Evolutionary conservation across 148 eudicot genomes (phyloP), one percentile per base, ranked within the genome.

Genomic region (Limonium bicolor): DNA sequence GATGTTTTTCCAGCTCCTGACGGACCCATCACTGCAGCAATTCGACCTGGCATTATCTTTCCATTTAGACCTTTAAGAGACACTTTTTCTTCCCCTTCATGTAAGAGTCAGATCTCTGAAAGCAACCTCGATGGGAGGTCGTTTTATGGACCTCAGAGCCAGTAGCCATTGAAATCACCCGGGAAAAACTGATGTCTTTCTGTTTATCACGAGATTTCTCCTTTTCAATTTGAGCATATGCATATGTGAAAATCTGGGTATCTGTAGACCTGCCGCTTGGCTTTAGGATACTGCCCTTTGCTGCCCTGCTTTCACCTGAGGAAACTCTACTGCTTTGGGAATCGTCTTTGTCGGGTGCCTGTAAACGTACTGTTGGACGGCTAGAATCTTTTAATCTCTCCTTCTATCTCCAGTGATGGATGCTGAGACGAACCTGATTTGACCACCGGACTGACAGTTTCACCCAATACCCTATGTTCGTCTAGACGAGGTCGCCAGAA

Each of bases 171-270:
- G 68, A 52, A 32, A 69, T 59, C 26, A 64, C 48, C 55, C 66
- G 58, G 23, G 74, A 64, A 41, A 69, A 69, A 15, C 58, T 69
- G 21, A 59, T 53, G 44, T 69, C 37, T 12, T 61, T 56, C 29
- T 67, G 57, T 45, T 51, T 62, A 53, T 51, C 59, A 30, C n/a
- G 19, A 20, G 62, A 72, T 58, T 73, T 77, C 32, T 77, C 84
- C 56, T 48, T 77, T 67, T 77, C 79, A 17, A 77, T 50, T 36
- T 72, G 76, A 8, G 64, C 48, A 51, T 72, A 77, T 7, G 78
- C 84, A 35, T 77, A 66, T 43, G 63, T 69, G 58, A 77, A 77
- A 26, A 77, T 77, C 56, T 77, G 73, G 27, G 73, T 73, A 27
- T 73, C 61, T n/a, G n/a, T n/a, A n/a, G n/a, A n/a, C n/a, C n/a